Percentiles rank a stretch among this genome's conserved stretches.
Evolutionary conservation across 73 alveolate species (phyloP).

Genomic region (Stentor roeselii): DNA sequence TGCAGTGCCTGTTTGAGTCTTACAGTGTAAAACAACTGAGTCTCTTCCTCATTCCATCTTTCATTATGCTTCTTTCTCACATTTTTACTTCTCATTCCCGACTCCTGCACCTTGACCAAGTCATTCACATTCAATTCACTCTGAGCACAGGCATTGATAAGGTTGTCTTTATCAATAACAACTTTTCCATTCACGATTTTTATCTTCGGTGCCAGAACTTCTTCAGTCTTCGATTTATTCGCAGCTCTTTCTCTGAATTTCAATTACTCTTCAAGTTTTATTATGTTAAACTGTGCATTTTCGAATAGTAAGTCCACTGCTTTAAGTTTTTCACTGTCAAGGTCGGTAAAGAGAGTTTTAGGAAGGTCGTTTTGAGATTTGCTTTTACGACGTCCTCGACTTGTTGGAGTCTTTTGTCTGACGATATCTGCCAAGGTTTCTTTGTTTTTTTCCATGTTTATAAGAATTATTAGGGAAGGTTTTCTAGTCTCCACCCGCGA

Average conservation of each 20-base stretch:
- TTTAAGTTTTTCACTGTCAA: neutral
- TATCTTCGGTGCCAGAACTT: neutral
- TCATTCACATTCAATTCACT: neutral
- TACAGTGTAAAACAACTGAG: constrained; percentile 16
- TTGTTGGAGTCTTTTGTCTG: neutral
- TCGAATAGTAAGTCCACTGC: neutral
- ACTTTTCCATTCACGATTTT: constrained; percentile 22
- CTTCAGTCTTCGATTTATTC: neutral
- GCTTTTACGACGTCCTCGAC: neutral
- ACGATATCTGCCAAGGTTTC: constrained; percentile 22
- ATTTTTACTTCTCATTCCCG: neutral
- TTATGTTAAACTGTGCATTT: constrained; percentile 6
- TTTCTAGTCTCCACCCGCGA: too few species aligned
- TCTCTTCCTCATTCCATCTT: constrained; percentile 17
- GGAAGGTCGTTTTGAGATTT: neutral
- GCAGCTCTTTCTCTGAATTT: neutral
- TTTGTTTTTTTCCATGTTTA: too few species aligned
- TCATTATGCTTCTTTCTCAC: constrained; percentile 6
- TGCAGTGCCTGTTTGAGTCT: constrained; percentile 11
- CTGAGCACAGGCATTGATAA: constrained; percentile 10
- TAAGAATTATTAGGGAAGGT: too few species aligned
- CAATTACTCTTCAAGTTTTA: constrained; percentile 1
- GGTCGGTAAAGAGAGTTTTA: neutral
- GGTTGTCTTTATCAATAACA: constrained; percentile 15
- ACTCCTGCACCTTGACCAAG: neutral